Evolutionary conservation across 176 grass and related monocot genomes (phyloP).

Genomic region (Thalia dealbata): DNA sequence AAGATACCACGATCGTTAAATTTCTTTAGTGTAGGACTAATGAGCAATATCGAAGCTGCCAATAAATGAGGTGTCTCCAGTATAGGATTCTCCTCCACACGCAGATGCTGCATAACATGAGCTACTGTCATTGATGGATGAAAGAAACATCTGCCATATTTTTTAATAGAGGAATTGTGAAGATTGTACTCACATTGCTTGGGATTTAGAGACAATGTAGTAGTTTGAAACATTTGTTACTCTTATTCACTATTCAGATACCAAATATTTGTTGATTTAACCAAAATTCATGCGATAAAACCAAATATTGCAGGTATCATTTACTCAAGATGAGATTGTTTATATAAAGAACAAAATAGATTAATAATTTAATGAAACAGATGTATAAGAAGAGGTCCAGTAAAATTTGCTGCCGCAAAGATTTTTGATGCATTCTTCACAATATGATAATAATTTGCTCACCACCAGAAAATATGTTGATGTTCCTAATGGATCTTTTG

Average conservation of each 20-base stretch:
- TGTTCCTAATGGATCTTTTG: not conserved
- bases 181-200: not conserved
- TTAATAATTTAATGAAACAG: no score
- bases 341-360: no score
- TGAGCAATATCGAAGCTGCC: slow-evolving; percentile 63
- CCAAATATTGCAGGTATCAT: not conserved
- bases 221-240: not conserved
- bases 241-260: not conserved
- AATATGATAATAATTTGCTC: not conserved
- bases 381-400: not conserved
- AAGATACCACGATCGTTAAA: slow-evolving; percentile 77
- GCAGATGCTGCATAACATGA: slow-evolving; percentile 57
- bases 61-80: slow-evolving; percentile 77
- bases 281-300: not conserved
- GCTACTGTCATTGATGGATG: not conserved
- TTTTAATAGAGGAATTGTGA: not conserved
- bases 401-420: not conserved
- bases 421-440: not conserved
- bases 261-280: not conserved
- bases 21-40: slow-evolving; percentile 82
- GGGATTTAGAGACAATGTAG: not conserved
- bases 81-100: slow-evolving; percentile 84
- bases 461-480: not conserved
- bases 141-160: no score
- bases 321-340: not conserved